Conservation (phyloP, 495 filamentous ascomycete genomes). For the Bryoglossum gracile region DNA sequence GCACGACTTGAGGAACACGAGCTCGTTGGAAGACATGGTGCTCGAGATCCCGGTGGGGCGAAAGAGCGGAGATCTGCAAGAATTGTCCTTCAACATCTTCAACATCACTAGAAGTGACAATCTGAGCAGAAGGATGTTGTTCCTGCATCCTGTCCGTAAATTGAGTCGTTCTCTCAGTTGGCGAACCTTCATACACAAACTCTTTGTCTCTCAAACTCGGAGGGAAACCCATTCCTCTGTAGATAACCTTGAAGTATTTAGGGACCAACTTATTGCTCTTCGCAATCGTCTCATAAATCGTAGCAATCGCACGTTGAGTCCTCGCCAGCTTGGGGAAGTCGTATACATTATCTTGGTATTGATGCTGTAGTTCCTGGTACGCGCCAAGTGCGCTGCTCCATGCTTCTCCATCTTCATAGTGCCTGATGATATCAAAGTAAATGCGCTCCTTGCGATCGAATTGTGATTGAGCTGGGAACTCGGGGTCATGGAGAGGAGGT, state of each 20-base stretch:
- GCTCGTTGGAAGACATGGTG: constrained; percentile 86
- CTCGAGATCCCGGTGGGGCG: constrained; percentile 68
- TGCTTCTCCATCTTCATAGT: constrained; percentile 86
- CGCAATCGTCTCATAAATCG: constrained; percentile 79
- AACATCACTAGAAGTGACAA: constrained; percentile 61
- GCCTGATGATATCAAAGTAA: constrained; percentile 89
- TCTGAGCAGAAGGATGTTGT: constrained; percentile 81
- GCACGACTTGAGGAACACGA: constrained; percentile 70
- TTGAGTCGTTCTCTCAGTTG: constrained; percentile 64
- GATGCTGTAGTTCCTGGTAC: constrained; percentile 81
- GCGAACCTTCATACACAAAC: constrained; percentile 80
- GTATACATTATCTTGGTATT: constrained; percentile 84
- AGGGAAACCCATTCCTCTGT: constrained; percentile 88
- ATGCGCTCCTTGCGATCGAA: constrained; percentile 92
- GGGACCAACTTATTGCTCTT: constrained; percentile 71
- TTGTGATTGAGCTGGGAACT: constrained; percentile 73
- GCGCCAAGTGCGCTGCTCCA: constrained; percentile 87
- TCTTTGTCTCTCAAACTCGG: constrained; percentile 76
- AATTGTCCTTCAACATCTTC: constrained; percentile 91
- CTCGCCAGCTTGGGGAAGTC: constrained; percentile 89
- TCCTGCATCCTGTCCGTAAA: constrained; percentile 93
- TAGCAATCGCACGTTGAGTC: constrained; percentile 85
- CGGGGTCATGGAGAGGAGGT: constrained; percentile 60
- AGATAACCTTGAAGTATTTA: constrained; percentile 88
- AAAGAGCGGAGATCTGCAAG: constrained; percentile 74